Evolutionary conservation across 257 asterid species (phyloP), one percentile per base, ranked within the genome.

Genomic region (Penstemon barbatus): DNA sequence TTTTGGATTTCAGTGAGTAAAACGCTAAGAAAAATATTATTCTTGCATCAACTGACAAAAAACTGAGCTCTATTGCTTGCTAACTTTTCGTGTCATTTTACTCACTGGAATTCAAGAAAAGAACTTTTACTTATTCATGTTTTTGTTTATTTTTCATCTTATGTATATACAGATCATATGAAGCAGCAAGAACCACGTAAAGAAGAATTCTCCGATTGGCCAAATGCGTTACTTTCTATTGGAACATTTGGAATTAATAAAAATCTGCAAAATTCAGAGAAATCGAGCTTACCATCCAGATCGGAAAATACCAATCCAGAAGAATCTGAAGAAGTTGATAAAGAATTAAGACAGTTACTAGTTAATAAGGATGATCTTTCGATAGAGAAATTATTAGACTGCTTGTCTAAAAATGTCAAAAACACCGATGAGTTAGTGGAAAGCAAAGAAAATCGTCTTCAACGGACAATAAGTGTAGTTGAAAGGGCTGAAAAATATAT

Each of bases 151-250:
- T 25, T 25, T 25, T 25, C 2, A 25, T 25, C 33, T 1, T 25
- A 25, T 25, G 33, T 25, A 25, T 25, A 25, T 25, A 25, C 33
- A 78, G 88, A 66, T 54, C 57, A 44, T 60, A 58, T 36, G 60
- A 48, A 62, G 69, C 77, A 63, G 12, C 71, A 76, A 15, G 18
- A 15, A 68, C 43, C 79, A 48, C 67, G 80, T 77, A 82, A 81
- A 57, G 88, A 87, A 77, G 97, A 86, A 61, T 81, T 84, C 85
- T 78, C 79, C 33, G 90, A 86, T 65, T 90, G 95, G 97, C 94
- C 93, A 46, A 73, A 66, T 60, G 88, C 80, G 19, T 68, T 90
- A 9, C 87, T 90, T 6, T 74, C 97, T 4, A 88, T 90, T 58
- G 97, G 97, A 39, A 90, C 97, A 63, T 86, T 90, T 10, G 97